phyloP scores from a whole-genome alignment of 805 yeast species.

The Metschnikowia chrysomelidarum region DNA sequence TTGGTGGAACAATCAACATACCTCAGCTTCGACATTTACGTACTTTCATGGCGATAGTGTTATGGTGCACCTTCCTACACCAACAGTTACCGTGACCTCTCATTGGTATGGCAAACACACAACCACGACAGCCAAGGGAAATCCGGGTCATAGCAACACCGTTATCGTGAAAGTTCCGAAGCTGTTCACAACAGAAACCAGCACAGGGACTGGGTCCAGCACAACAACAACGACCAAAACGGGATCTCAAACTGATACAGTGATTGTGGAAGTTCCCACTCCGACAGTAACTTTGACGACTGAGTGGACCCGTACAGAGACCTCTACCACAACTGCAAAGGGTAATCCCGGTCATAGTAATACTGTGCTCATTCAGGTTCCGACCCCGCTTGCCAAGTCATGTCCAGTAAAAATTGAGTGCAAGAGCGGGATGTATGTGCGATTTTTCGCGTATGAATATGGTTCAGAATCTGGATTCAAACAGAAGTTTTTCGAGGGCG shows the following conservation, averaged over 20 bases:
- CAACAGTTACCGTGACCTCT: conserved; percentile 8
- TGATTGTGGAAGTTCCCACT: conserved; percentile 13
- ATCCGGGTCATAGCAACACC: conserved; percentile 10
- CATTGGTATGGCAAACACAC: conserved; percentile 11
- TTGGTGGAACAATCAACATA: conserved; percentile 5
- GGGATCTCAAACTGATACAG: conserved; percentile 7
- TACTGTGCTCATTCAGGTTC: conserved; percentile 17
- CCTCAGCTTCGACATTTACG: conserved; percentile 2
- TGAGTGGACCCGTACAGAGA: conserved; percentile 13
- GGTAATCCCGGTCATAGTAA: conserved; percentile 11
- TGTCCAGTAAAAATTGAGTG: no score
- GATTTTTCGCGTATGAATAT: no score
- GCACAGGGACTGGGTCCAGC: conserved; percentile 2
- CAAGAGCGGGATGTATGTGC: no score
- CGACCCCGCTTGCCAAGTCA: no score
- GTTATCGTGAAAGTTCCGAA: conserved; percentile 12
- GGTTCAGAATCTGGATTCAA: no score
- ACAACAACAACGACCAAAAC: conserved; percentile 3
- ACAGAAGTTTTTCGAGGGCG: no score
- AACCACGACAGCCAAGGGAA: conserved; percentile 6
- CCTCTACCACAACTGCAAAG: conserved; percentile 7
- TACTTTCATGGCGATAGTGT: conserved; percentile 9
- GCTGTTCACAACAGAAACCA: conserved; percentile 11
- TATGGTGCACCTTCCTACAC: conserved; percentile 12
- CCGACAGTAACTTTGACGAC: conserved; percentile 14